phyloP scores from a whole-genome alignment of 2,329 filamentous ascomycete genomes.

The Penicillium olsonii region DNA sequence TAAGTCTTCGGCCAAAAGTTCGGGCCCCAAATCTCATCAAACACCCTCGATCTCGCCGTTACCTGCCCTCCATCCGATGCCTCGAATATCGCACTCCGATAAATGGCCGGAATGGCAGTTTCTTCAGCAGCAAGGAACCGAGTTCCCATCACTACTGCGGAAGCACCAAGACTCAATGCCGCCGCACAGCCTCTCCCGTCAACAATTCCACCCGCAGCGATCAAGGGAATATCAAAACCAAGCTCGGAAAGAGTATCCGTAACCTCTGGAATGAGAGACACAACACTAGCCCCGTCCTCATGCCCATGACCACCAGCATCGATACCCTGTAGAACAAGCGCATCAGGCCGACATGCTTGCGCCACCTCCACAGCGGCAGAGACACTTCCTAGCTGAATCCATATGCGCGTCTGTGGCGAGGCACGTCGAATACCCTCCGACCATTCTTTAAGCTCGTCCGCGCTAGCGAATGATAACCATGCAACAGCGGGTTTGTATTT shows the following conservation, averaged over 20 bases:
- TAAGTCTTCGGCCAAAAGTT: conserved; percentile 15
- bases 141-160: conserved; percentile 61
- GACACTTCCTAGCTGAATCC: conserved; percentile 16
- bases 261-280: conserved; percentile 12
- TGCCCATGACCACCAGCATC: conserved; percentile 20
- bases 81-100: conserved; percentile 49
- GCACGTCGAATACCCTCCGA: conserved; percentile 6
- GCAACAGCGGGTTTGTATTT: conserved; percentile 14
- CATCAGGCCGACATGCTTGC: conserved; percentile 13
- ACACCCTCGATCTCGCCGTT: conserved; percentile 14
- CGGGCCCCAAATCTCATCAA: conserved; percentile 15
- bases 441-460: conserved; percentile 10
- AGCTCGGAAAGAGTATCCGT: conserved; percentile 5
- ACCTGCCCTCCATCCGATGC: conserved; percentile 49
- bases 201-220: conserved; percentile 54
- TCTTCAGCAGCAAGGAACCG: conserved; percentile 57
- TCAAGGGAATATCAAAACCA: conserved; percentile 38
- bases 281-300: conserved; percentile 8
- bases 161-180: conserved; percentile 51
- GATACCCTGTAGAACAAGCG: conserved; percentile 17
- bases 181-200: conserved; percentile 52
- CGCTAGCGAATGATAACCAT: conserved; percentile 18
- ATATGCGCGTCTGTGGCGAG: conserved; percentile 12
- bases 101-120: conserved; percentile 50
- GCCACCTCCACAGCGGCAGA: conserved; percentile 11